A percentile compares a stretch with the other conserved stretches of the same genome.
Evolutionary conservation across 495 filamentous ascomycete species (phyloP).

Genomic region (Tetracladium marchalianum): DNA sequence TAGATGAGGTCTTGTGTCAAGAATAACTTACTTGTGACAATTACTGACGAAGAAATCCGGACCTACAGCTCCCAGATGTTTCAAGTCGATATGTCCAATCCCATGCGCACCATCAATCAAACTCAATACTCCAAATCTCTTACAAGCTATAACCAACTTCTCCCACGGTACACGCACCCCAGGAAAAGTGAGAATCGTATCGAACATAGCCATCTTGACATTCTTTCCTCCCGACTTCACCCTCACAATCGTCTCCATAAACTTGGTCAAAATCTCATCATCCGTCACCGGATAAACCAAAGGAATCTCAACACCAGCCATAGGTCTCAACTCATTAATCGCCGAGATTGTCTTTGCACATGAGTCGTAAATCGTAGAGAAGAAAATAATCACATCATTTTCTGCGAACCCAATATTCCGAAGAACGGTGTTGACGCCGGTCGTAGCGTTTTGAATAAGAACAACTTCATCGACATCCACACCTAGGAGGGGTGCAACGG

Average conservation of each 20-base stretch:
- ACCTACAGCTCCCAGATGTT: constrained; percentile 28
- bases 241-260: constrained; percentile 35
- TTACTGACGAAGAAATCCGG: constrained; percentile 83
- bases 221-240: constrained; percentile 33
- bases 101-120: constrained; percentile 74
- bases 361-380: constrained; percentile 67
- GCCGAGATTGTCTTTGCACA: constrained; percentile 62
- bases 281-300: constrained; percentile 49
- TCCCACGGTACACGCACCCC: constrained; percentile 76
- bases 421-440: constrained; percentile 73
- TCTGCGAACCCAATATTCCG: constrained; percentile 51
- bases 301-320: constrained; percentile 12
- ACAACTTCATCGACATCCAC: constrained; percentile 54
- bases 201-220: constrained; percentile 58
- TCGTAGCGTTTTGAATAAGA: constrained; percentile 73
- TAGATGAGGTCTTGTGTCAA: neutral
- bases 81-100: constrained; percentile 66
- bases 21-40: constrained; percentile 53
- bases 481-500: constrained; percentile 54
- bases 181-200: constrained; percentile 65
- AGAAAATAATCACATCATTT: constrained; percentile 53
- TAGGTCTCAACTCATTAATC: constrained; percentile 40
- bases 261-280: constrained; percentile 41
- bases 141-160: constrained; percentile 47
- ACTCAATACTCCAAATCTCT: constrained; percentile 44